Base-by-base conservation (phyloP, 106 monocot genomes). In the Allium sativum region DNA sequence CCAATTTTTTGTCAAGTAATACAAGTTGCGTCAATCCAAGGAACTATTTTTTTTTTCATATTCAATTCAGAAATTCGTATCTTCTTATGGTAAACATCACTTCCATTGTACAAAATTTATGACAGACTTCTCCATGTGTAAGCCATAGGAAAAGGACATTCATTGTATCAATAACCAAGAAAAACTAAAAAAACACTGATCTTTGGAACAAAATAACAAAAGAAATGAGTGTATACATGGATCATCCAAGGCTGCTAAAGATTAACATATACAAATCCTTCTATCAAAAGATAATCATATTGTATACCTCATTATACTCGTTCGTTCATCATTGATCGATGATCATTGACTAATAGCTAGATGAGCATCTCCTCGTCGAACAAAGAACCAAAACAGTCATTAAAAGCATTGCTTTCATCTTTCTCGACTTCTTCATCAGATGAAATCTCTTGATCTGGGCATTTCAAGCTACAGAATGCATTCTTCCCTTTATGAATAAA, bases 401-500 rank as follows among this genome's bases (percentile, higher is more conserved):
- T 4, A 13, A 58, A 82, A 72, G 15, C 9, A 42, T 45, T 55
- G 12, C 42, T 10, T 7, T 58, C 31, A 19, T 10, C 42, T 44
- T 72, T 82, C 63, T 72, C 74, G 10, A 31, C 55, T 45, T 77
- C 77, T 42, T 85, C 85, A n/a, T 90, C 85, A 7, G 71, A 72
- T 70, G 66, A 69, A 65, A 85, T 85, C 64, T 76, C 82, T 51
- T 74, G 62, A 21, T 82, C 77, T 7, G 85, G 85, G 72, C 90
- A 90, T 42, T 52, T 48, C 18, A 54, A 56, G 68, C 85, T 90
- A 44, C 90, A 90, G 54, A 90, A 90, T 58, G 85, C 85, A 52
- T 90, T 80, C 68, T 90, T 77, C 13, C 90, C 85, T 67, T 85
- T 78, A 66, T 81, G 87, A 40, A 87, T 87, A 74, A 81, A 84